Evolutionary conservation across 768 basidiomycete species (phyloP).

Genomic region (Dacryopinax primogenitus): DNA sequence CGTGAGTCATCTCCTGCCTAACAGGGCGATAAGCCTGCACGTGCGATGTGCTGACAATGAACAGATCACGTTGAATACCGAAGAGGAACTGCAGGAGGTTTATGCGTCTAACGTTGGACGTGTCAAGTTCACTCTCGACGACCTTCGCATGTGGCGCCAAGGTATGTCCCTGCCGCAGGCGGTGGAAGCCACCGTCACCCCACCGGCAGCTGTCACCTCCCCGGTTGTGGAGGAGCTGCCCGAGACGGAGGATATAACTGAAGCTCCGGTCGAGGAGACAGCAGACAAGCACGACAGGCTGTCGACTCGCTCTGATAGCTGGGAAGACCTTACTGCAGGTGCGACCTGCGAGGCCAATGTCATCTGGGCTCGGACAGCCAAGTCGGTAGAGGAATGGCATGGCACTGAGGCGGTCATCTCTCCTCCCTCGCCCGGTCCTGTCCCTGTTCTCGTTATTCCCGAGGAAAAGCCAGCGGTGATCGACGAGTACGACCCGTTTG

Average conservation of each 20-base stretch:
- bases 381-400: too few species aligned
- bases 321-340: slow-evolving; percentile 10
- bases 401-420: neutral
- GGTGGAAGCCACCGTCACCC: slow-evolving; percentile 26
- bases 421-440: neutral
- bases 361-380: too few species aligned
- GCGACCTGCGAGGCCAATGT: too few species aligned
- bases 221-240: neutral
- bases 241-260: neutral
- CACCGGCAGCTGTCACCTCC: neutral
- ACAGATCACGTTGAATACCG: slow-evolving; percentile 46
- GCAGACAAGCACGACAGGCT: neutral
- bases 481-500: neutral
- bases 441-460: neutral
- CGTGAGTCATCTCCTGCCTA: slow-evolving; percentile 27
- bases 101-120: slow-evolving; percentile 31
- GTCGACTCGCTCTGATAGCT: neutral
- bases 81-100: slow-evolving; percentile 66
- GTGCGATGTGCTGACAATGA: neutral
- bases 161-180: slow-evolving; percentile 21
- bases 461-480: neutral
- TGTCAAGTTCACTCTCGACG: slow-evolving; percentile 49
- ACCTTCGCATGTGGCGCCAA: slow-evolving; percentile 35
- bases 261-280: neutral
- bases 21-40: neutral